Percentiles rank a stretch among this genome's conserved stretches.
Evolutionary conservation across 305 asterid species (phyloP).

Genomic region (Plantago lanceolata): DNA sequence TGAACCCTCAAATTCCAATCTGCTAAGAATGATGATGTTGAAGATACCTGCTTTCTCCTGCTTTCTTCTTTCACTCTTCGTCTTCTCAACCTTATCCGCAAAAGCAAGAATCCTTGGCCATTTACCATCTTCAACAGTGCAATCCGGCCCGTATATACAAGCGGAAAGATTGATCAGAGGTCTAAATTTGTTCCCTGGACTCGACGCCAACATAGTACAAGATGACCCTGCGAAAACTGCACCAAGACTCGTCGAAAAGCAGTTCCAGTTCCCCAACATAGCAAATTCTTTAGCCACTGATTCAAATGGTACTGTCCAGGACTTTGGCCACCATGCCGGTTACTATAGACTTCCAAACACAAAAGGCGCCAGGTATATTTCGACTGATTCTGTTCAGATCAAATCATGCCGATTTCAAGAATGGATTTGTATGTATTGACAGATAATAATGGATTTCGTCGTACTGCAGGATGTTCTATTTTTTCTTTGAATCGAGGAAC

Average conservation of each 20-base stretch:
- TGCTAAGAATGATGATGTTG: neutral
- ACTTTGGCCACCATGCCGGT: slow-evolving; percentile 69
- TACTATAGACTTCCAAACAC: slow-evolving; percentile 51
- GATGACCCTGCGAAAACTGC: slow-evolving; percentile 8
- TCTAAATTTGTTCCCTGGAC: slow-evolving; percentile 28
- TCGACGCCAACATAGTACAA: slow-evolving; percentile 24
- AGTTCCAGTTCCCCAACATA: slow-evolving; percentile 24
- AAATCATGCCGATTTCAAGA: neutral
- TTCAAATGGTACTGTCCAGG: slow-evolving; percentile 30
- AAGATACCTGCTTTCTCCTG: slow-evolving; percentile 10
- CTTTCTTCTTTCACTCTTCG: slow-evolving; percentile 18
- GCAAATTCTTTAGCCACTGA: slow-evolving; percentile 13
- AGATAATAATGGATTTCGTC: neutral
- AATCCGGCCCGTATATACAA: slow-evolving; percentile 2
- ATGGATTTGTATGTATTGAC: neutral
- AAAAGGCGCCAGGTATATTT: slow-evolving; percentile 46
- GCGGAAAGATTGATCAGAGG: slow-evolving; percentile 27
- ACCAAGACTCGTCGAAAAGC: slow-evolving; percentile 23
- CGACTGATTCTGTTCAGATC: no score
- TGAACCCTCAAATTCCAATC: neutral
- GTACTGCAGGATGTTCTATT: slow-evolving; percentile 62
- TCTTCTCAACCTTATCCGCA: neutral
- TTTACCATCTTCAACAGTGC: neutral
- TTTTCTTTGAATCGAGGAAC: slow-evolving; percentile 58
- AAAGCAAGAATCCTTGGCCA: neutral